Base-by-base conservation (phyloP, 768 basidiomycete species). In the Russula emetica region DNA sequence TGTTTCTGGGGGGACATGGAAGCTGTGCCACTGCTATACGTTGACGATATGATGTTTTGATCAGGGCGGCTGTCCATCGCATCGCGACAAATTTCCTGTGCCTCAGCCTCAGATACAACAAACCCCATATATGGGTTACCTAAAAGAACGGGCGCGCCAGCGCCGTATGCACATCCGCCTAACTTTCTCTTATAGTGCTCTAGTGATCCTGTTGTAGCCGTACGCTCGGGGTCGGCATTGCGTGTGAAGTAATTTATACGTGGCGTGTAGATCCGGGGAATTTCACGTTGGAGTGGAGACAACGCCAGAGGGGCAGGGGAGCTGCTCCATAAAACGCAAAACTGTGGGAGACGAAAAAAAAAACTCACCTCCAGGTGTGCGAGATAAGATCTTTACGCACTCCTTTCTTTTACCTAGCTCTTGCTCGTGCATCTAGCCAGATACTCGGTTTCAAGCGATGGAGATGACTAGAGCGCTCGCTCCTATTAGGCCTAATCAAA, bases 51-150 rank as follows among this genome's bases (percentile, higher is more conserved):
- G n/a, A n/a, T n/a, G n/a, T n/a, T 11, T 10, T 30, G 20, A 47
- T 47, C 45, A 24, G 47, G 24, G 34, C 32, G n/a, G 36, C 36
- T 38, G 13, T 34, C 18, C 8, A n/a, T n/a, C n/a, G n/a, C 53
- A 28, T 55, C 36, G 36, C 54, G 10, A 55, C 54, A 38, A 26
- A 38, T 55, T 55, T n/a, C n/a, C 53, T 20, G n/a, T 49, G 24
- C 47, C 45, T 16, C 14, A 10, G 10, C 3, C 32, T 36, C 36
- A 14, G 14, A 38, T 38, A 50, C 14, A 50, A 24, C 44, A 45
- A n/a, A 45, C 8, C 20, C 44, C 44, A 22, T 45, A 45, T 10
- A 45, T n/a, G 44, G 44, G 44, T 22, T 22, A 22, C 44, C 44
- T n/a, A 45, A 9, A 45, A 45, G 9, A 20, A 45, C 8, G 20